These are phyloP conservation scores for Irpex rosettiformis DNA, from an alignment of 1,284 basidiomycete genomes.

Conservation along the genomic window DNA sequence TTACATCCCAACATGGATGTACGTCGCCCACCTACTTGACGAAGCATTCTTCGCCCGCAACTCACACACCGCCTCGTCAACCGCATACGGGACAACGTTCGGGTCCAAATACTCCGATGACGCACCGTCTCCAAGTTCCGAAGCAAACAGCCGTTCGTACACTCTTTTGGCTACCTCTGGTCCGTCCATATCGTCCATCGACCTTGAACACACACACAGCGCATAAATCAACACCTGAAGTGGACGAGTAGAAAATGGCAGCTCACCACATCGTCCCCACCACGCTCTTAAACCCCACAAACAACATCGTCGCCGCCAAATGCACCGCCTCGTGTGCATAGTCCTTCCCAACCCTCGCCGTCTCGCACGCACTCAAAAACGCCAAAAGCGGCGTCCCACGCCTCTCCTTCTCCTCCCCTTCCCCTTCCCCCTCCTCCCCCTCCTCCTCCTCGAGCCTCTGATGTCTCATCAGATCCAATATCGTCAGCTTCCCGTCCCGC, in stretches of 20 bases:
- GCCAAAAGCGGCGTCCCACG: slow-evolving; percentile 8
- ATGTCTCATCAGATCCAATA: slow-evolving; percentile 6
- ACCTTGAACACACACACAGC: neutral
- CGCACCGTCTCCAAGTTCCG: neutral
- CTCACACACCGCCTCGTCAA: slow-evolving; percentile 2
- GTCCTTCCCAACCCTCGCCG: slow-evolving; percentile 4
- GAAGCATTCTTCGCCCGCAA: neutral
- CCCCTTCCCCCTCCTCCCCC: too few relatives aligned
- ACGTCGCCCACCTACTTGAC: neutral
- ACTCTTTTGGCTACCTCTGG: slow-evolving; percentile 1
- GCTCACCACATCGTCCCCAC: slow-evolving; percentile 13
- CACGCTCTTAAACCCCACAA: slow-evolving; percentile 10
- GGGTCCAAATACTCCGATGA: slow-evolving; percentile 3
- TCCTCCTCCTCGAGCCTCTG: neutral
- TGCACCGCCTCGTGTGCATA: slow-evolving; percentile 10
- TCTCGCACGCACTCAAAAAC: slow-evolving; percentile 15
- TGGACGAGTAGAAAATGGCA: neutral
- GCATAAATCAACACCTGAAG: neutral
- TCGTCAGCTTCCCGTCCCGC: slow-evolving; percentile 9
- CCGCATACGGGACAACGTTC: slow-evolving; percentile 5
- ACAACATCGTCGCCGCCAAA: slow-evolving; percentile 9
- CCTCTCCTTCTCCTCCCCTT: too few relatives aligned
- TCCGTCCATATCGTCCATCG: slow-evolving; percentile 6
- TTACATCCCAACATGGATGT: slow-evolving; percentile 6
- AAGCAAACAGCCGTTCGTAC: neutral